A percentile compares a stretch with the other conserved stretches of the same genome.
Conservation (phyloP, 495 filamentous ascomycete genomes). For the Aspergillus sparsus region DNA sequence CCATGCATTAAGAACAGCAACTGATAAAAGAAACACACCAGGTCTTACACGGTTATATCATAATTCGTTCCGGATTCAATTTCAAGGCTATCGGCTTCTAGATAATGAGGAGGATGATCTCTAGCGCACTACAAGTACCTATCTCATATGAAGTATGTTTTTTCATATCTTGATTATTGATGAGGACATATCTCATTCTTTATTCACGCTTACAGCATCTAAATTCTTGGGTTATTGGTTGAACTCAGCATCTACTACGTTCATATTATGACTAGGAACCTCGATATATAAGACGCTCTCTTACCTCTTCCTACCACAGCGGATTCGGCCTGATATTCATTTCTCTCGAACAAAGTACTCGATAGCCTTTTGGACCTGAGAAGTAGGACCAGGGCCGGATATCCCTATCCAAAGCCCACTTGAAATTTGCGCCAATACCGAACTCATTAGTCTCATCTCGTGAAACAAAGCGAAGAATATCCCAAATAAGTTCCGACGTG, state of each 20-base stretch:
- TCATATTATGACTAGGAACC: not conserved
- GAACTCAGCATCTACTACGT: not conserved
- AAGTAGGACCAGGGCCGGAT: no score
- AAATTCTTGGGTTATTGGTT: not conserved
- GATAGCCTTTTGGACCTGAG: no score
- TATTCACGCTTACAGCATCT: not conserved
- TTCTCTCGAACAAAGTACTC: no score
- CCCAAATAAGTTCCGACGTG: no score
- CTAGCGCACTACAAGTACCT: not conserved
- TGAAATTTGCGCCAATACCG: no score
- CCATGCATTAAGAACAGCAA: slow-evolving; percentile 3
- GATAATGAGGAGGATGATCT: slow-evolving; percentile 7
- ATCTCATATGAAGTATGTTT: slow-evolving; percentile 16
- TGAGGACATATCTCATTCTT: not conserved
- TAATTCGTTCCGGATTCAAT: not conserved
- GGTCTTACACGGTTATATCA: not conserved
- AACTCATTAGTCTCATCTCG: no score
- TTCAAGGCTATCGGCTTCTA: not conserved
- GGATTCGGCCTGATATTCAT: no score
- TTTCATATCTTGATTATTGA: not conserved
- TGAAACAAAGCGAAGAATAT: no score
- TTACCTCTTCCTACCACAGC: not conserved
- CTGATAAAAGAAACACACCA: not conserved
- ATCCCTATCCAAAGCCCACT: no score
- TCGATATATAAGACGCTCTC: not conserved